Conservation (phyloP, 352 stramenopile genomes). For the Blastocystis sp. region DNA sequence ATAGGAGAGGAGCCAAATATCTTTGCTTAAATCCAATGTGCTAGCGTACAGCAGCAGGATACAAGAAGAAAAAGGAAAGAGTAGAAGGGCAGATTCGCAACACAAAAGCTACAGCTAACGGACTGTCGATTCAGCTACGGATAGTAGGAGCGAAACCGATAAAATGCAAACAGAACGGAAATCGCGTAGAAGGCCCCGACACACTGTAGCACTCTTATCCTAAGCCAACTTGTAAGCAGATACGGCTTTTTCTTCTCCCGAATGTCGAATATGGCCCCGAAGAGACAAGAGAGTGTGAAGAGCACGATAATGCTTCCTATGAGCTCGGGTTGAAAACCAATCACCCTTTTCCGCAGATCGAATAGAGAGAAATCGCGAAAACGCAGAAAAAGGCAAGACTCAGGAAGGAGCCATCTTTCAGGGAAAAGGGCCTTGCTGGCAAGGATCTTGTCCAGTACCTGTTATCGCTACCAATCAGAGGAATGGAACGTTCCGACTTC, state of each 20-base stretch:
- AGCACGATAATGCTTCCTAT: constrained; percentile 27
- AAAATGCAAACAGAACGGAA: constrained; percentile 20
- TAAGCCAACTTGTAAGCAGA: background rate
- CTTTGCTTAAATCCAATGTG: background rate
- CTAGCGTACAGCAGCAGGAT: constrained; percentile 3
- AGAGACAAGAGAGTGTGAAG: background rate
- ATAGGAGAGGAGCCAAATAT: background rate
- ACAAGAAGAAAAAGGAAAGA: constrained; percentile 47
- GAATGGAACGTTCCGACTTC: background rate
- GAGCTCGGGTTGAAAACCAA: no score
- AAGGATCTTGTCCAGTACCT: background rate
- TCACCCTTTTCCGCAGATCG: constrained; percentile 35
- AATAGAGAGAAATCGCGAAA: constrained; percentile 20
- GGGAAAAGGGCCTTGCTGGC: background rate
- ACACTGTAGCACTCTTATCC: background rate
- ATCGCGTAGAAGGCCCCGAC: constrained; percentile 17
- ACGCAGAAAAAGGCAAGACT: background rate
- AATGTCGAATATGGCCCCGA: constrained; percentile 28
- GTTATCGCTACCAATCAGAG: constrained; percentile 9
- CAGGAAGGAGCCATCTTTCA: background rate
- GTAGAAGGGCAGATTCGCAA: constrained; percentile 17
- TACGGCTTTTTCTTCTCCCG: background rate
- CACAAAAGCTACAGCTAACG: constrained; percentile 34
- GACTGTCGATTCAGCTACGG: background rate
- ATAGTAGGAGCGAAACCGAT: constrained; percentile 34